Evolutionary conservation across 306 rosid genomes (phyloP), one percentile per base, ranked within the genome.

Genomic region (Quercus cerris): DNA sequence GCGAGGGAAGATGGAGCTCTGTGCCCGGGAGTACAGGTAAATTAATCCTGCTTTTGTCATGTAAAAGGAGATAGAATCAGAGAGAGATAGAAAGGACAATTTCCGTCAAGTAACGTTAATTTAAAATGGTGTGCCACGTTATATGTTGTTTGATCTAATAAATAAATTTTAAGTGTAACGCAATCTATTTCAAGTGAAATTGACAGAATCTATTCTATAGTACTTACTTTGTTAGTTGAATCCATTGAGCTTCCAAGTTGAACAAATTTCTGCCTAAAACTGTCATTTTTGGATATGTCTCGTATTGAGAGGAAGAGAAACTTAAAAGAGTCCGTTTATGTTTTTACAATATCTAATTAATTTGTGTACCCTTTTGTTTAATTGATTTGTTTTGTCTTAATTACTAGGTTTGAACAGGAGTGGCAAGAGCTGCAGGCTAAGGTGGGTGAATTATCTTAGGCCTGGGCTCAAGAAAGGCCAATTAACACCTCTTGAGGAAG

Each of bases 371-470:
- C 64, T 58, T 58, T 25, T 22, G 23, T 58, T 67, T 46, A 46
- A 51, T 44, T 62, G 12, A 12, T 25, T 33, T 31, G 51, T 63
- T 6, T 35, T 35, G 9, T 35, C 8, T 35, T 31, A 31, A 4
- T 75, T 56, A 61, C n/a, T 79, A 90, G 95, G 92, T 4, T 76
- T 92, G 82, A 92, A 89, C 30, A 86, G 95, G 77, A 87, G 76
- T 70, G 97, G 94, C 46, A 92, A 92, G 79, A 90, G 97, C 78
- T 89, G 94, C 84, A 89, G 97, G 70, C 83, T 92, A 64, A 87
- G 97, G 80, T 92, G 97, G 97, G 97, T 90, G 64, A 92, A 90
- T 70, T 92, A 90, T 82, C 81, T 92, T 49, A 89, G 87, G 82
- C 95, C 97, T 1, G 95, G 93, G 3, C 89, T 92, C 10, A 92